Percentiles rank a stretch among this genome's conserved stretches.
Conservation (phyloP, 257 asterid species). For the Haberlea rhodopensis region DNA sequence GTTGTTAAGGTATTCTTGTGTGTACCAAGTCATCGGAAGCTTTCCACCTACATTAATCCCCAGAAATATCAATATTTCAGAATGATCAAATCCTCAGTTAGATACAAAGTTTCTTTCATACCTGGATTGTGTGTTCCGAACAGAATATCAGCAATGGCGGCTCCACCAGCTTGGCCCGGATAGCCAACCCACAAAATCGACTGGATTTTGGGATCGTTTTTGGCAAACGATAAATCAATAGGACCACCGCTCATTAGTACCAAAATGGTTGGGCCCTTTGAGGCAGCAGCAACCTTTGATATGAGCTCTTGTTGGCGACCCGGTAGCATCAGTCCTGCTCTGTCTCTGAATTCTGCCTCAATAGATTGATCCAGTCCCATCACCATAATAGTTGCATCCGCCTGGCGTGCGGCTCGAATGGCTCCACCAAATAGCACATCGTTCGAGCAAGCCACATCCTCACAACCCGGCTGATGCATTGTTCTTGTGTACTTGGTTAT, state of each 20-base stretch:
- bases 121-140: constrained; percentile 90
- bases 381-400: constrained; percentile 62
- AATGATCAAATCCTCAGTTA: neutral
- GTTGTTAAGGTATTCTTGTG: constrained; percentile 61
- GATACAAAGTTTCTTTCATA: neutral
- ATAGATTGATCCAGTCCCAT: constrained; percentile 79
- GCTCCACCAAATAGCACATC: constrained; percentile 55
- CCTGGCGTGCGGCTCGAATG: constrained; percentile 51
- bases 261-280: constrained; percentile 58
- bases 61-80: neutral
- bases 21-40: constrained; percentile 93
- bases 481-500: constrained; percentile 47
- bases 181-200: constrained; percentile 81
- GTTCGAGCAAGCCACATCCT: constrained; percentile 46
- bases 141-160: constrained; percentile 71
- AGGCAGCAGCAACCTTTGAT: constrained; percentile 58
- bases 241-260: constrained; percentile 91
- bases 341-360: constrained; percentile 69
- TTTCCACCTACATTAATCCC: constrained; percentile 53
- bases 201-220: constrained; percentile 52
- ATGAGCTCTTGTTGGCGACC: constrained; percentile 71
- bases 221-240: constrained; percentile 64
- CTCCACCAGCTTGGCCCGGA: constrained; percentile 85
- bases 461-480: constrained; percentile 65
- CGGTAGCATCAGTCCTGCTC: constrained; percentile 61